These are phyloP conservation scores for Rhizomucor miehei DNA, from an alignment of 371 early-diverging fungal species.

Conservation along the genomic window DNA sequence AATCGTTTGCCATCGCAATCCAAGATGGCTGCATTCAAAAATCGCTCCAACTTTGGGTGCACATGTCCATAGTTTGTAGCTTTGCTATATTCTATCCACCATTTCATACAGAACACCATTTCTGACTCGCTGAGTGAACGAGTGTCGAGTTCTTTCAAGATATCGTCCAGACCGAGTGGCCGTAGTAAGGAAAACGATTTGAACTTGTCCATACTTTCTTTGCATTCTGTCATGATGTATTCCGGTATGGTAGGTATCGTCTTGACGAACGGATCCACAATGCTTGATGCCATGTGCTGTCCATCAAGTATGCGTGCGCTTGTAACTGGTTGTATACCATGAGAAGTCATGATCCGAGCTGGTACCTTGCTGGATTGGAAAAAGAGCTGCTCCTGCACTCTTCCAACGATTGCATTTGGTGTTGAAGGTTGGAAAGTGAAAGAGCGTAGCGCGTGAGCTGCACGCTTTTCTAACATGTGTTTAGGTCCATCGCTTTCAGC, in stretches of 20 bases:
- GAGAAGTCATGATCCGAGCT: slow-evolving; percentile 61
- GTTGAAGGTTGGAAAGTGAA: slow-evolving; percentile 75
- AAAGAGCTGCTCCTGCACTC: slow-evolving; percentile 55
- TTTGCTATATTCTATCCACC: slow-evolving; percentile 65
- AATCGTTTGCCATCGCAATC: slow-evolving; percentile 40
- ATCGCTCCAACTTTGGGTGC: slow-evolving; percentile 8
- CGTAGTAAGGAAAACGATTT: slow-evolving; percentile 32
- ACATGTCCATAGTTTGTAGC: background rate
- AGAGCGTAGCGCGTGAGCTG: slow-evolving; percentile 66
- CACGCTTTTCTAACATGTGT: slow-evolving; percentile 62
- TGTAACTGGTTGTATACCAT: slow-evolving; percentile 59
- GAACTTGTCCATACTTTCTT: slow-evolving; percentile 58
- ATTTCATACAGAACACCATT: slow-evolving; percentile 69
- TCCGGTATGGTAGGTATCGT: slow-evolving; percentile 59
- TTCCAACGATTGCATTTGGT: slow-evolving; percentile 67
- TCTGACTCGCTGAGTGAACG: slow-evolving; percentile 55
- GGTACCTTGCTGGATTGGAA: slow-evolving; percentile 49
- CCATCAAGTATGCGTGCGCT: slow-evolving; percentile 43
- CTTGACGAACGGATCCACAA: slow-evolving; percentile 61
- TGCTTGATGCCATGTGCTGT: slow-evolving; percentile 8
- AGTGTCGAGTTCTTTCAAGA: slow-evolving; percentile 61
- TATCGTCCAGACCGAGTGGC: slow-evolving; percentile 57
- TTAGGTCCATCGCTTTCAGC: slow-evolving; percentile 21
- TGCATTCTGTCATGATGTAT: slow-evolving; percentile 44
- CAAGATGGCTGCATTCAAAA: slow-evolving; percentile 37